Percentiles rank a stretch among this genome's conserved stretches.
Evolutionary conservation across 2,329 filamentous ascomycete genomes (phyloP).

Genomic region (Penicillium paneum): DNA sequence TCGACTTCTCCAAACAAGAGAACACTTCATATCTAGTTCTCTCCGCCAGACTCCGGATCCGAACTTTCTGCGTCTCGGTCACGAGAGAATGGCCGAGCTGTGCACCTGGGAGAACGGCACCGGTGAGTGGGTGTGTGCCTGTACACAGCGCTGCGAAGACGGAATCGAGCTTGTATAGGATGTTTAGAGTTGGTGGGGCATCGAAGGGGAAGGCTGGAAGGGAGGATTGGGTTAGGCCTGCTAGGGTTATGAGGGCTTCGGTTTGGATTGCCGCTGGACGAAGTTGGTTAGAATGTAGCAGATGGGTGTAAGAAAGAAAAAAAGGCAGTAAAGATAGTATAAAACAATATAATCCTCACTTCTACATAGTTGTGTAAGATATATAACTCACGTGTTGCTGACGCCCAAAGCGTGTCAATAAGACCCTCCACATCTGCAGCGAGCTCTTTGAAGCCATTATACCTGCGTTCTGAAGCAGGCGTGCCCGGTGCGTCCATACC

Average conservation of each 20-base stretch:
- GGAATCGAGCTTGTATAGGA: constrained; percentile 76
- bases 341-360: neutral
- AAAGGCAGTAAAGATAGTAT: neutral
- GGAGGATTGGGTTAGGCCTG: constrained; percentile 68
- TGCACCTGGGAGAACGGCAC: constrained; percentile 67
- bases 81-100: constrained; percentile 52
- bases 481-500: constrained; percentile 27
- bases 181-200: constrained; percentile 64
- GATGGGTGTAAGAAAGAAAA: neutral
- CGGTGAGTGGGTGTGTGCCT: constrained; percentile 64
- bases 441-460: constrained; percentile 64
- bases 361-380: neutral
- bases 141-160: constrained; percentile 74
- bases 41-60: constrained; percentile 77
- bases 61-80: constrained; percentile 82
- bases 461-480: constrained; percentile 46
- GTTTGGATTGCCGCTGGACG: constrained; percentile 70
- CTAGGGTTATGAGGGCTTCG: constrained; percentile 76
- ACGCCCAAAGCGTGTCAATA: constrained; percentile 80
- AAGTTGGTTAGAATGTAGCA: neutral
- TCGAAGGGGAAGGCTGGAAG: constrained; percentile 68
- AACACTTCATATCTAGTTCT: constrained; percentile 54
- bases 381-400: constrained; percentile 69
- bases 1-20: constrained; percentile 5
- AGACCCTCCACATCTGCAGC: constrained; percentile 71